These are phyloP conservation scores for Proliferodiscus dingleyae DNA, from an alignment of 2,329 filamentous ascomycete genomes.

Conservation along the genomic window DNA sequence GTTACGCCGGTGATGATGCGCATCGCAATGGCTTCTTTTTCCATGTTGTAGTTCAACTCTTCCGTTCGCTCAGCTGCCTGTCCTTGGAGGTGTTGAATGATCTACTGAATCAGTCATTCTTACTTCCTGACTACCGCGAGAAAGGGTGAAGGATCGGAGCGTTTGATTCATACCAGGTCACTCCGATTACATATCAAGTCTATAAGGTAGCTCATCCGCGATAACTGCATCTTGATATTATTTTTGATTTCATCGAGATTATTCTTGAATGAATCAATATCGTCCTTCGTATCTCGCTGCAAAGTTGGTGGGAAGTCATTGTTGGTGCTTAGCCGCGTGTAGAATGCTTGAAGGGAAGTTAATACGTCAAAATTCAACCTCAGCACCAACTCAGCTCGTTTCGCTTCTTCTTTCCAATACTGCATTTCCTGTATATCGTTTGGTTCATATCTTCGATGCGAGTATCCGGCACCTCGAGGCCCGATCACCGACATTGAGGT, in stretches of 20 bases:
- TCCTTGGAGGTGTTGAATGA: conserved; percentile 33
- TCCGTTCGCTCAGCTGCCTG: conserved; percentile 31
- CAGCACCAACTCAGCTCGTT: conserved; percentile 34
- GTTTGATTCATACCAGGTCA: no score
- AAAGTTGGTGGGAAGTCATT: conserved; percentile 20
- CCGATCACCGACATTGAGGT: not conserved
- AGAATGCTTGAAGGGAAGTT: conserved; percentile 28
- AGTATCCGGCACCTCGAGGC: not conserved
- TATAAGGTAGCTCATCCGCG: not conserved
- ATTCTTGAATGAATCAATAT: conserved; percentile 26
- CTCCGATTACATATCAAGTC: no score
- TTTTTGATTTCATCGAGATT: conserved; percentile 35
- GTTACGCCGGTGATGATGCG: conserved; percentile 34
- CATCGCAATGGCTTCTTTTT: conserved; percentile 32
- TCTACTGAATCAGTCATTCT: conserved; percentile 16
- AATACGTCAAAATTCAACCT: conserved; percentile 37
- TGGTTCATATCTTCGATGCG: conserved; percentile 15
- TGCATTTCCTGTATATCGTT: conserved; percentile 35
- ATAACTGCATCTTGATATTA: conserved; percentile 32
- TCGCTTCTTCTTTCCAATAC: conserved; percentile 35
- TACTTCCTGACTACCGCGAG: no score
- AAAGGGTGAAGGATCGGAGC: no score
- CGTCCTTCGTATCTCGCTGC: conserved; percentile 17
- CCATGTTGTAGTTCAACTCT: conserved; percentile 19
- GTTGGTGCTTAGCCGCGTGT: conserved; percentile 21